Evolutionary conservation across 163 green algal species (phyloP), one percentile per base, ranked within the genome.

Genomic region (Chlamydomonas reinhardtii): DNA sequence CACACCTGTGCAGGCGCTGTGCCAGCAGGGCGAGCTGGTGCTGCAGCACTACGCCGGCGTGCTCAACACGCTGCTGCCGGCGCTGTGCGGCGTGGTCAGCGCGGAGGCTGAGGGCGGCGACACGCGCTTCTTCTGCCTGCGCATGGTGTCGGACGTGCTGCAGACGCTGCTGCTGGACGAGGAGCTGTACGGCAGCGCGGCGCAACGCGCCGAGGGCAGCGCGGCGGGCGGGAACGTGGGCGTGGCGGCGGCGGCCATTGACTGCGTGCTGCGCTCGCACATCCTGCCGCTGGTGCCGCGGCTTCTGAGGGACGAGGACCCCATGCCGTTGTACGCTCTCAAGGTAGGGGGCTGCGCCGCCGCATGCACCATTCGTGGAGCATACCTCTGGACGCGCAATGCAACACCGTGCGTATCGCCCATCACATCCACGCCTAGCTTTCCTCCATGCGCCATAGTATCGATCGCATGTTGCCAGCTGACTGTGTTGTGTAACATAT

Each of bases 291-390:
- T 97, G 76, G 92, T 97, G 76, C 94, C 94, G 11, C 84, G 78
- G 64, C 91, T 99, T 87, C 90, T 98, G 65, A 71, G 84, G 17
- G 94, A 98, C 52, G 93, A 97, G 83, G 95, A 99, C 66, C 97
- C 97, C 68, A 98, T 99, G 90, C 97, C 97, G 0, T 90, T 98
- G 64, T 98, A 97, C 84, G 94, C 96, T 1, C 92, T 98, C 8
- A 99, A 99, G 93, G 90, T 97, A n/a, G n/a, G 52, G 6, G 66
- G 32, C 32, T 19, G 22, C 34, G 27, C 27, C 6, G 15, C 25
- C 25, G 48, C 39, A 14, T 8, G 39, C 8, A 8, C 39, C 5
- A 5, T 8, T 48, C 39, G 39, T 5, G 5, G 39, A 5, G n/a
- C n/a, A n/a, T n/a, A n/a, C n/a, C n/a, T n/a, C n/a, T n/a, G n/a